Conservation (phyloP, 768 basidiomycete species). For the Melanogaster broomeanus region DNA sequence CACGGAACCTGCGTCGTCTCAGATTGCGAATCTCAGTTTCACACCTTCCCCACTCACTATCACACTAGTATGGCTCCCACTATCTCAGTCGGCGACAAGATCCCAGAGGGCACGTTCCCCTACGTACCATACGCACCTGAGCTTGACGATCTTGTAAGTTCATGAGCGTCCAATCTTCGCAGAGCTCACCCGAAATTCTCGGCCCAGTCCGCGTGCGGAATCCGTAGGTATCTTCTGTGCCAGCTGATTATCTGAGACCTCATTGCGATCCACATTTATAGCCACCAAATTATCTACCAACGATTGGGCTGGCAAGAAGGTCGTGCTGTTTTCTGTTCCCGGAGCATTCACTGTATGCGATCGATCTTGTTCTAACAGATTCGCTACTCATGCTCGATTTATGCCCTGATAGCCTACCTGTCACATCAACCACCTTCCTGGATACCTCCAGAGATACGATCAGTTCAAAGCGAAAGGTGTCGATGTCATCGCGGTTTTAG, state of each 20-base stretch:
- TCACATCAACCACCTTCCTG: slow-evolving; percentile 45
- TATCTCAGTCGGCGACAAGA: slow-evolving; percentile 52
- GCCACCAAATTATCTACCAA: slow-evolving; percentile 56
- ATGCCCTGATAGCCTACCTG: slow-evolving; percentile 36
- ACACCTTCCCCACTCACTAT: not conserved
- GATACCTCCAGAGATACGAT: slow-evolving; percentile 46
- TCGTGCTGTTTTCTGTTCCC: slow-evolving; percentile 76
- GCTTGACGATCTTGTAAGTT: slow-evolving; percentile 60
- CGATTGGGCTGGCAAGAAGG: slow-evolving; percentile 80
- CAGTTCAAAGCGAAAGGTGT: slow-evolving; percentile 56
- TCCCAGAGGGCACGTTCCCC: slow-evolving; percentile 47
- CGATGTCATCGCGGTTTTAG: slow-evolving; percentile 51
- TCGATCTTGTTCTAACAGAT: not conserved
- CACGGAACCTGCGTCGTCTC: too few species aligned
- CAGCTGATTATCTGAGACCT: not conserved
- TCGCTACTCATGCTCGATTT: not conserved
- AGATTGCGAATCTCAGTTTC: not conserved
- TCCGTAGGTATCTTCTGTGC: slow-evolving; percentile 47
- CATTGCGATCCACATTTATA: slow-evolving; percentile 28
- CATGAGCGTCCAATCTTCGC: not conserved
- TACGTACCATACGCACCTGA: slow-evolving; percentile 63
- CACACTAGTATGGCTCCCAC: slow-evolving; percentile 32
- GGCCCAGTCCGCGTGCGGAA: slow-evolving; percentile 58
- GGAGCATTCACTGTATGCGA: slow-evolving; percentile 75
- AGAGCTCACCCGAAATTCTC: not conserved